Percentiles rank a stretch among this genome's conserved stretches.
Evolutionary conservation across 345 rosid species (phyloP).

Genomic region (Rhodamnia rubescens): DNA sequence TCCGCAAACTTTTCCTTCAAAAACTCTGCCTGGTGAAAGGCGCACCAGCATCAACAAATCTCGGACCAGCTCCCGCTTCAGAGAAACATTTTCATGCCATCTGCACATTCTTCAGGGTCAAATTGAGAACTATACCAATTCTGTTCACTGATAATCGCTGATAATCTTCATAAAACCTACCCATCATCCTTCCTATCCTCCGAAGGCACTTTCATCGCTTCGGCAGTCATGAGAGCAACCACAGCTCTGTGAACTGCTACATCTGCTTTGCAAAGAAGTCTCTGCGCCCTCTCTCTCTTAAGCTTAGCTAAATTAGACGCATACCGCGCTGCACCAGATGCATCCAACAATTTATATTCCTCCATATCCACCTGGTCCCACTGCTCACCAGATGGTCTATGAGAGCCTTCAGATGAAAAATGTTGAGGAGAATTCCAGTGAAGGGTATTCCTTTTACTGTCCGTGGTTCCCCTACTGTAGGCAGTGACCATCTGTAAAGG

Average conservation of each 20-base stretch:
- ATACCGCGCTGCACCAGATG: conserved; percentile 66
- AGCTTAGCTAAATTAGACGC: conserved; percentile 55
- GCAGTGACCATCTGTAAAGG: background rate
- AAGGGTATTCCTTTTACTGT: conserved; percentile 33
- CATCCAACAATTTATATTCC: conserved; percentile 60
- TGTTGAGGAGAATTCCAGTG: conserved; percentile 9
- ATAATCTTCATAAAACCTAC: conserved; percentile 2
- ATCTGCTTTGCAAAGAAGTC: conserved; percentile 68
- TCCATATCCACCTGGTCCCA: conserved; percentile 46
- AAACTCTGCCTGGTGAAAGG: background rate
- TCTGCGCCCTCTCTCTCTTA: conserved; percentile 79
- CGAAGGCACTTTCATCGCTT: conserved; percentile 59
- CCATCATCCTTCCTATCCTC: conserved; percentile 32
- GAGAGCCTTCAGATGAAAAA: conserved; percentile 15
- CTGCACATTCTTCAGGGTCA: background rate
- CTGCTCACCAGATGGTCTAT: conserved; percentile 24
- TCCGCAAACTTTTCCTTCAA: background rate
- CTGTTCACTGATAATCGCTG: conserved; percentile 1
- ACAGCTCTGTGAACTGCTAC: conserved; percentile 86
- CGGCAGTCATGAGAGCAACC: conserved; percentile 78
- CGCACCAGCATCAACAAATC: background rate
- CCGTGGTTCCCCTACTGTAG: conserved; percentile 23
- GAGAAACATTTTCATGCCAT: background rate
- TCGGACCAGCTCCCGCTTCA: background rate
- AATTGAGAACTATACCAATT: background rate